Percentiles rank a stretch among this genome's conserved stretches.
Evolutionary conservation across 805 yeast species (phyloP).

Genomic region (Teunomyces funiuensis): DNA sequence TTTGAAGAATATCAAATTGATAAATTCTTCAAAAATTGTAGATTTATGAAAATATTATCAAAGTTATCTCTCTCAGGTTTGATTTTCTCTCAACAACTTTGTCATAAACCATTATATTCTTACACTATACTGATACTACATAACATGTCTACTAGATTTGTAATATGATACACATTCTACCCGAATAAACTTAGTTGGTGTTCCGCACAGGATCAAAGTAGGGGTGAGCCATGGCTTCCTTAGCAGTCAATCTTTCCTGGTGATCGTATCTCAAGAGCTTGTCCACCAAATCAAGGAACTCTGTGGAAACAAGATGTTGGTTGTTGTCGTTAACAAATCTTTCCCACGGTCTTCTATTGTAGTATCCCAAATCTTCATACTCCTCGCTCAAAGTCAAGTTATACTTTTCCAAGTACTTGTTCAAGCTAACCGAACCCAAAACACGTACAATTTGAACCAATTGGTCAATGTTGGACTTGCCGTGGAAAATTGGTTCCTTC

Average conservation of each 20-base stretch:
- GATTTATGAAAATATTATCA: too few relatives aligned
- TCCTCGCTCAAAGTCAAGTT: constrained; percentile 69
- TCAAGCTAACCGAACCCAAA: constrained; percentile 77
- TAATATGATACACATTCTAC: constrained; percentile 2
- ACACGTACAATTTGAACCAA: constrained; percentile 86
- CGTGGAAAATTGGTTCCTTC: constrained; percentile 91
- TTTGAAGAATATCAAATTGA: too few relatives aligned
- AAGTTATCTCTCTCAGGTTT: too few relatives aligned
- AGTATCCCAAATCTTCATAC: constrained; percentile 74
- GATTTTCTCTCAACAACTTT: too few relatives aligned
- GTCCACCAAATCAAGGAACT: constrained; percentile 69
- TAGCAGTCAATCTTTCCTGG: constrained; percentile 82
- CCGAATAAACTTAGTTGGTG: constrained; percentile 1
- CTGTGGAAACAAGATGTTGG: constrained; percentile 50
- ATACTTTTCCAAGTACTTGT: constrained; percentile 66
- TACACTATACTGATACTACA: neutral
- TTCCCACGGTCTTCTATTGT: constrained; percentile 66
- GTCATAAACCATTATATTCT: neutral
- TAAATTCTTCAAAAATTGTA: too few relatives aligned
- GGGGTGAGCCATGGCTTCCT: constrained; percentile 80
- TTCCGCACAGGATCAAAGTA: constrained; percentile 48
- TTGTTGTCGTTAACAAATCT: constrained; percentile 58
- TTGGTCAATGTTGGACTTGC: constrained; percentile 88
- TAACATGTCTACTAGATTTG: neutral
- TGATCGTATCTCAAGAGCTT: constrained; percentile 79